Evolutionary conservation across 2,329 filamentous ascomycete species (phyloP).

Genomic region (Aspergillus japonicus): DNA sequence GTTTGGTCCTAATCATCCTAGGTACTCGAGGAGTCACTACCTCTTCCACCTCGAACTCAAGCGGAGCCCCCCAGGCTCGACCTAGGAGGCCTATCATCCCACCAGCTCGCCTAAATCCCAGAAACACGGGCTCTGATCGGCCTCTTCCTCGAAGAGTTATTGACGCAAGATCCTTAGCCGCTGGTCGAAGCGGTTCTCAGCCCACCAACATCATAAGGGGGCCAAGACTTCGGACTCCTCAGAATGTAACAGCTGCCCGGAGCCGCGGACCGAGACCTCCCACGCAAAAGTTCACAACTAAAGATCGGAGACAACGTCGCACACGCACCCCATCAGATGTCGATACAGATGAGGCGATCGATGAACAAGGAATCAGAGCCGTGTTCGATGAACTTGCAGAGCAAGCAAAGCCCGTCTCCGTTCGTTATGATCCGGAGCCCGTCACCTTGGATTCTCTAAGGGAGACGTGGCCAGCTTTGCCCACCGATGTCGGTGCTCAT

Average conservation of each 20-base stretch:
- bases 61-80: background rate
- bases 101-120: constrained; percentile 20
- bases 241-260: constrained; percentile 17
- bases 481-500: constrained; percentile 29
- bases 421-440: constrained; percentile 36
- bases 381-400: constrained; percentile 32
- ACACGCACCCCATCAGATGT: constrained; percentile 17
- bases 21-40: background rate
- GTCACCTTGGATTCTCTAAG: constrained; percentile 33
- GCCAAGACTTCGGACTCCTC: constrained; percentile 25
- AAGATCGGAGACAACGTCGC: constrained; percentile 14
- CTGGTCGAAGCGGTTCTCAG: constrained; percentile 27
- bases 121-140: constrained; percentile 18
- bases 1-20: background rate
- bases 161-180: constrained; percentile 40
- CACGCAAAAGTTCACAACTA: constrained; percentile 13
- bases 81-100: constrained; percentile 13
- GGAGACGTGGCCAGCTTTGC: constrained; percentile 42
- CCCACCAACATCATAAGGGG: constrained; percentile 33
- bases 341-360: constrained; percentile 25
- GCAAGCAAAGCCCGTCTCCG: constrained; percentile 30
- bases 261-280: constrained; percentile 23
- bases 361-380: constrained; percentile 28
- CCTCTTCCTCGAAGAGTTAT: constrained; percentile 29
- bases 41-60: background rate